These are phyloP conservation scores for Acorus calamus DNA, from an alignment of 106 monocot genomes.

Conservation along the genomic window DNA sequence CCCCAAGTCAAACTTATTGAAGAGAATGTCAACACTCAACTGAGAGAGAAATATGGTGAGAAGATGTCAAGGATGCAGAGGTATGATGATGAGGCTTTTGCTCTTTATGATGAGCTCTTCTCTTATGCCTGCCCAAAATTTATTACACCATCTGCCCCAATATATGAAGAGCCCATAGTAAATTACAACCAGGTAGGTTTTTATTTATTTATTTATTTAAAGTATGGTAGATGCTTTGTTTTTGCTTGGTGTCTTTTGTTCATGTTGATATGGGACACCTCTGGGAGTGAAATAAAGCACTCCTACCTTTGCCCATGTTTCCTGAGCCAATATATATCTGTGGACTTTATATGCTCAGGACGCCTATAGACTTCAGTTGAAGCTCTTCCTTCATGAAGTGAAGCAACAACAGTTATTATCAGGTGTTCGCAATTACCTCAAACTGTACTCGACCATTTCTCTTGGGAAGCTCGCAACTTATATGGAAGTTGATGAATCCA, in stretches of 20 bases:
- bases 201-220: neutral
- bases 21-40: conserved; percentile 72
- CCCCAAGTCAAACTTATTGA: conserved; percentile 81
- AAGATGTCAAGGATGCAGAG: conserved; percentile 96
- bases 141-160: conserved; percentile 75
- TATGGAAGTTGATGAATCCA: conserved; percentile 86
- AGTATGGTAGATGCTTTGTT: too few relatives aligned
- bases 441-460: conserved; percentile 79
- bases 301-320: neutral
- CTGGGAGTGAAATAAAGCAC: too few relatives aligned
- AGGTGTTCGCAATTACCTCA: conserved; percentile 63
- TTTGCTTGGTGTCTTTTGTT: too few relatives aligned
- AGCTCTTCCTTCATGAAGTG: conserved; percentile 89
- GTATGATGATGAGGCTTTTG: conserved; percentile 83
- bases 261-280: too few relatives aligned
- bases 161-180: conserved; percentile 64
- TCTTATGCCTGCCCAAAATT: conserved; percentile 97
- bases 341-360: conserved; percentile 32
- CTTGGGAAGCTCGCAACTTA: conserved; percentile 75
- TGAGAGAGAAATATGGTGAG: conserved; percentile 91
- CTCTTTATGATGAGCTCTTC: conserved; percentile 89
- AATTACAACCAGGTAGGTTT: conserved; percentile 96
- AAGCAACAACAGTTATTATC: conserved; percentile 91
- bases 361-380: conserved; percentile 90
- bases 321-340: neutral